A percentile compares a stretch with the other conserved stretches of the same genome.
Conservation (phyloP, 352 stramenopile genomes). For the Hyaloperonospora arabidopsidis region DNA sequence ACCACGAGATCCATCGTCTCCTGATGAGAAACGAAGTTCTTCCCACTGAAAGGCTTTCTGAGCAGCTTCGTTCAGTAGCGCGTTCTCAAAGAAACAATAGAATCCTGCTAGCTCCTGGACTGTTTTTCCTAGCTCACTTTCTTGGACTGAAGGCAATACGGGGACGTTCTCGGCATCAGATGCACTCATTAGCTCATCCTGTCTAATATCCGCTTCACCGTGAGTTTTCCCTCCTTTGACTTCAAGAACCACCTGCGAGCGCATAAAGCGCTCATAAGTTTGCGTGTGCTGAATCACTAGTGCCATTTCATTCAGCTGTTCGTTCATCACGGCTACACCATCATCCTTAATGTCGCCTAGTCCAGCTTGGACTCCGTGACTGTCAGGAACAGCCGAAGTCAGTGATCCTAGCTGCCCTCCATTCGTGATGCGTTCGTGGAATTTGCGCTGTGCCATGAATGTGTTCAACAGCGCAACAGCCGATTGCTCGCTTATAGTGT, state of each 20-base stretch:
- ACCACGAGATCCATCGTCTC: constrained; percentile 4
- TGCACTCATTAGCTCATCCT: not conserved
- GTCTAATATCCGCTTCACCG: constrained; percentile 6
- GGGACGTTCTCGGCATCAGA: constrained; percentile 6
- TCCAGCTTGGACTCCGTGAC: constrained; percentile 4
- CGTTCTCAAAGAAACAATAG: constrained; percentile 85
- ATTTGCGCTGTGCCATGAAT: constrained; percentile 73
- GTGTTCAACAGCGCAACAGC: constrained; percentile 47
- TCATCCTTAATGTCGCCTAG: constrained; percentile 33
- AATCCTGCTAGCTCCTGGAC: constrained; percentile 80
- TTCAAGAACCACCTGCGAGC: constrained; percentile 39
- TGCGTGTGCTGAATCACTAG: constrained; percentile 84
- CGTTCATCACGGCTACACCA: constrained; percentile 64
- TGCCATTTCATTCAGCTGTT: constrained; percentile 81
- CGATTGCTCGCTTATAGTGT: constrained; percentile 49
- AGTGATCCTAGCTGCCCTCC: constrained; percentile 7
- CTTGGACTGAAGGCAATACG: constrained; percentile 49
- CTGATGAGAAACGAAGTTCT: constrained; percentile 61
- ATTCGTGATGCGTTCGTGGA: constrained; percentile 55
- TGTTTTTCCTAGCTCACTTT: constrained; percentile 69
- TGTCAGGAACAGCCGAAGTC: constrained; percentile 12
- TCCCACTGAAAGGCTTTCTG: constrained; percentile 82
- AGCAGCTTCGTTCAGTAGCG: constrained; percentile 63
- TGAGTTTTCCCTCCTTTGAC: constrained; percentile 5
- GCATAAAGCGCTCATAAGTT: constrained; percentile 85